Evolutionary conservation across 2,329 filamentous ascomycete genomes (phyloP).

Genomic region (Aspergillus novofumigatus): DNA sequence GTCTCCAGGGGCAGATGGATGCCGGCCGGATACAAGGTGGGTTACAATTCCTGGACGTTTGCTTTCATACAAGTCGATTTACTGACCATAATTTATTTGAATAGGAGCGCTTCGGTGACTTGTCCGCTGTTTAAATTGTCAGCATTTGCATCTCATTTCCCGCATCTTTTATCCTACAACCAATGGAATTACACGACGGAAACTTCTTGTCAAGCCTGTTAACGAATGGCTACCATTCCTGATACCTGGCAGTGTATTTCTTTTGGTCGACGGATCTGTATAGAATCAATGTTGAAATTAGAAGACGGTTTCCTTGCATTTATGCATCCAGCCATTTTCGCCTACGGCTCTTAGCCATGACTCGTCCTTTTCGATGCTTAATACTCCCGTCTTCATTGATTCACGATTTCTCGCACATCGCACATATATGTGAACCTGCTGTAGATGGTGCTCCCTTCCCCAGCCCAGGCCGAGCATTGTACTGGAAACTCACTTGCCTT

Average conservation of each 20-base stretch:
- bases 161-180: slow-evolving; percentile 27
- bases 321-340: neutral
- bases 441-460: neutral
- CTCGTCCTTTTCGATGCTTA: neutral
- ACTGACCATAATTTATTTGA: slow-evolving; percentile 13
- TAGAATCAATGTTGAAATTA: slow-evolving; percentile 38
- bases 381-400: neutral
- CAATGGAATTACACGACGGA: slow-evolving; percentile 28
- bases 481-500: neutral
- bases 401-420: neutral
- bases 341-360: neutral
- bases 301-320: slow-evolving; percentile 23
- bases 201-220: slow-evolving; percentile 26
- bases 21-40: slow-evolving; percentile 97
- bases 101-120: slow-evolving; percentile 98
- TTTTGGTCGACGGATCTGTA: slow-evolving; percentile 34
- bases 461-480: neutral
- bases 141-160: slow-evolving; percentile 20
- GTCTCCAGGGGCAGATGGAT: slow-evolving; percentile 98
- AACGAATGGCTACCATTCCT: slow-evolving; percentile 16
- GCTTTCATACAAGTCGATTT: neutral
- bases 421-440: neutral
- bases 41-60: slow-evolving; percentile 27
- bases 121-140: slow-evolving; percentile 77
- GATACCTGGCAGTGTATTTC: slow-evolving; percentile 26